A percentile compares a stretch with the other conserved stretches of the same genome.
Conservation (phyloP, 768 basidiomycete genomes). For the Tulasnella sp. region DNA sequence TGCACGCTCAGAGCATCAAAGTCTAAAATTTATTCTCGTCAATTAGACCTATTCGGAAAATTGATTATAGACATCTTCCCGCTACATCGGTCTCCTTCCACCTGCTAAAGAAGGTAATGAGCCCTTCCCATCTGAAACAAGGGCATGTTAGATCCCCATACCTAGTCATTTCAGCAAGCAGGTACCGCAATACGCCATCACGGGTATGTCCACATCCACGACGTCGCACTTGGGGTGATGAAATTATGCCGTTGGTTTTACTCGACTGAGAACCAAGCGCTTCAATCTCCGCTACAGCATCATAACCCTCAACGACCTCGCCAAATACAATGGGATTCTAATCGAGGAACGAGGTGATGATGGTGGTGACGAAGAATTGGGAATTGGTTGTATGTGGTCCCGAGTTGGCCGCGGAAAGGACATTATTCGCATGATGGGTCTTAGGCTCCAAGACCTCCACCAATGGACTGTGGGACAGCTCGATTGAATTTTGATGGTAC, state of each 20-base stretch:
- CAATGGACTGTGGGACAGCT: no score
- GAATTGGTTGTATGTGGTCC: slow-evolving; percentile 50
- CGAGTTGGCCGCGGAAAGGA: slow-evolving; percentile 53
- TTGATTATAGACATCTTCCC: no score
- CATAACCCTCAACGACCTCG: slow-evolving; percentile 43
- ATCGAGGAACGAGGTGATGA: slow-evolving; percentile 40
- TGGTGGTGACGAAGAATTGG: slow-evolving; percentile 45
- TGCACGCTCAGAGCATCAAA: no score
- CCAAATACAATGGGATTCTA: slow-evolving; percentile 46
- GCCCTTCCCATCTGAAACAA: not conserved
- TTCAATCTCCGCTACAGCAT: slow-evolving; percentile 40
- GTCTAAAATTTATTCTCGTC: no score
- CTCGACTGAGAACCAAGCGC: slow-evolving; percentile 28
- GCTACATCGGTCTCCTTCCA: no score
- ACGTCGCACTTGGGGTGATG: not conserved
- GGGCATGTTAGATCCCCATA: no score
- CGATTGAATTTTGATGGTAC: no score
- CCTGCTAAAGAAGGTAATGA: no score
- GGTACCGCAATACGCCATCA: not conserved
- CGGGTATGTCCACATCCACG: no score
- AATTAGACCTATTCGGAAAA: no score
- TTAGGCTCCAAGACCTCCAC: no score
- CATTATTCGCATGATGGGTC: slow-evolving; percentile 40
- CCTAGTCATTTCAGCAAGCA: not conserved
- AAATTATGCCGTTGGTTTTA: no score